Percentiles rank a stretch among this genome's conserved stretches.
Conservation (phyloP, 2,329 filamentous ascomycete genomes). For the Xylariaceae sp. region DNA sequence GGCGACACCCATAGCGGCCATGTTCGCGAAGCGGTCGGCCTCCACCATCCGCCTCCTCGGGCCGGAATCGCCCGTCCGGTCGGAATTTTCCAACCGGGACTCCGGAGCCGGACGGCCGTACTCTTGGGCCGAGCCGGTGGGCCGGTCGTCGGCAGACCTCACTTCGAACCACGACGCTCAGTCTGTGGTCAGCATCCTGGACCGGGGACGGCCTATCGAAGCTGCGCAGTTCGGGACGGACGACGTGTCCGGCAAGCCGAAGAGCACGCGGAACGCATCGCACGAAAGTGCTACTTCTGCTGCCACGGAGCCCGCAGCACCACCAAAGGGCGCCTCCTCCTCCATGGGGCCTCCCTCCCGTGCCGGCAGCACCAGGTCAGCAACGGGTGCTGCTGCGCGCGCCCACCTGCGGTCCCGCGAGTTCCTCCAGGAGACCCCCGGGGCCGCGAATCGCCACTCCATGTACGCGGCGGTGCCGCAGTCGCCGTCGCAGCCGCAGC, state of each 20-base stretch:
- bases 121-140: slow-evolving; percentile 4
- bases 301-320: no score
- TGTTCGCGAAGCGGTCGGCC: slow-evolving; percentile 4
- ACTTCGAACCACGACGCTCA: slow-evolving; percentile 1
- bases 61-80: neutral
- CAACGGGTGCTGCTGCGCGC: neutral
- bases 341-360: neutral
- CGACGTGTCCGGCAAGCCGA: no score
- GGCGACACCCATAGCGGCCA: slow-evolving; percentile 7
- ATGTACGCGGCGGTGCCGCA: slow-evolving; percentile 7
- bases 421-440: neutral
- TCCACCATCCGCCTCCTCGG: neutral
- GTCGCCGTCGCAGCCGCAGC: neutral
- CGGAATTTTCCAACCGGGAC: neutral
- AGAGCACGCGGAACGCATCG: neutral
- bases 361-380: neutral
- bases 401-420: no score
- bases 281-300: neutral
- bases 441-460: slow-evolving; percentile 5
- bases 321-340: neutral
- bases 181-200: slow-evolving; percentile 6
- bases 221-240: slow-evolving; percentile 5
- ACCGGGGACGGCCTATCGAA: slow-evolving; percentile 10
- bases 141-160: slow-evolving; percentile 1
- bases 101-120: slow-evolving; percentile 2